Evolutionary conservation across 2,329 filamentous ascomycete genomes (phyloP), one percentile per base, ranked within the genome.

Genomic region (Cladosporium sp.): DNA sequence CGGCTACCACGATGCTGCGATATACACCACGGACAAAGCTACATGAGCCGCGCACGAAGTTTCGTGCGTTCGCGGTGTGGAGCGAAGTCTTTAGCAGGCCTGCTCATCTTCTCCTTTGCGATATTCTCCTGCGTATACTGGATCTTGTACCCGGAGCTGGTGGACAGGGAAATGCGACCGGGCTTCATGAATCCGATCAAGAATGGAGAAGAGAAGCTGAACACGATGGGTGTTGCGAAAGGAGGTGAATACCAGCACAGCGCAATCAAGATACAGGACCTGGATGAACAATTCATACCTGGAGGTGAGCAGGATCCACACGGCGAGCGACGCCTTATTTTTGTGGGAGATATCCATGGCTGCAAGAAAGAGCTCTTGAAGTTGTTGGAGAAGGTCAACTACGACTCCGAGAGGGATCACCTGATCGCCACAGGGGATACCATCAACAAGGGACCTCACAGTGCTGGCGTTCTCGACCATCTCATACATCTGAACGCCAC

Each of bases 331-430:
- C 83, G 93, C 21, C 80, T 99, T 26, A 82, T 98, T 36, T 83
- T 98, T 67, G 83, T 98, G 36, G 94, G 95, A 63, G 95, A 99
- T 79, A 92, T 98, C 16, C 94, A 98, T 79, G 95, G 95, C 58
- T 95, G 95, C 81, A 87, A 87, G 70, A 76, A 85, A 14, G 86
- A 92, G 67, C 83, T 87, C 67, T 70, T 79, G 36, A 75, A 82
- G 18, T 83, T 98, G 14, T 84, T 98, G 28, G 76, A 84, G 5
- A 88, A 91, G 73, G 80, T 90, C 25, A 75, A 82, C 18, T 94
- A 92, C 77, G 77, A 89, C 66, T 75, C 79, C 28, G 79, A 82
- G 16, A 81, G 79, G 58, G 94, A 96, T 76, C 91, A 94, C 74
- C 79, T 96, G 46, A 82, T 97, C 23, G 83, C 94, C 54, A 84